Conservation (phyloP, 345 rosid species). For the Eucalyptus leucophloia region DNA sequence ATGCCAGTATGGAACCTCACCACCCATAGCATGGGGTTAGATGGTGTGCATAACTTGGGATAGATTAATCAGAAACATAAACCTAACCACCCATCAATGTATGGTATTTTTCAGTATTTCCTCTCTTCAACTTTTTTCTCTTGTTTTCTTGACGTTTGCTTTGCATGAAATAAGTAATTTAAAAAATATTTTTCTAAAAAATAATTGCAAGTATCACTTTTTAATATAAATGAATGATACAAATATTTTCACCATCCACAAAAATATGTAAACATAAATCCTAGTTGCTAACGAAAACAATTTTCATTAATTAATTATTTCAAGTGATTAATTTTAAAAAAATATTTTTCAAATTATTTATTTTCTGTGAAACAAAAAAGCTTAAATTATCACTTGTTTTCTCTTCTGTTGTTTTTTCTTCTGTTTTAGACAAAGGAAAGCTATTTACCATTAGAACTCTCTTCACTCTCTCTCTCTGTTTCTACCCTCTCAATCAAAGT, state of each 20-base stretch:
- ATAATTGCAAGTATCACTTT: neutral
- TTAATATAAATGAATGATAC: neutral
- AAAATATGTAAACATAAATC: neutral
- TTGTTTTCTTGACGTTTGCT: no score
- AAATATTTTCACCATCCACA: rapidly evolving
- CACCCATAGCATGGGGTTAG: no score
- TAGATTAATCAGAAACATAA: no score
- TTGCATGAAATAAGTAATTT: neutral
- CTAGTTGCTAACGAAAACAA: neutral
- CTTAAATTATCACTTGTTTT: neutral
- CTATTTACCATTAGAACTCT: neutral
- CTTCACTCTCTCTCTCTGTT: neutral
- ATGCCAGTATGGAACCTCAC: no score
- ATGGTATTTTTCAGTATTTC: neutral
- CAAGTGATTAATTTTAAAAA: neutral
- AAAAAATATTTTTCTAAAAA: no score
- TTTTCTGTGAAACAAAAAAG: rapidly evolving
- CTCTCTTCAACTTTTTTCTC: neutral
- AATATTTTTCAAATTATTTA: no score
- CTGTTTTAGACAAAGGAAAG: neutral
- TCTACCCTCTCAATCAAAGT: neutral
- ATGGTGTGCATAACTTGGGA: no score
- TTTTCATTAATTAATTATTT: neutral
- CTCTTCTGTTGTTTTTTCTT: neutral
- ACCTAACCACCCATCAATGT: no score